These are phyloP conservation scores for Favolaschia claudopus DNA, from an alignment of 768 basidiomycete genomes.

Conservation along the genomic window DNA sequence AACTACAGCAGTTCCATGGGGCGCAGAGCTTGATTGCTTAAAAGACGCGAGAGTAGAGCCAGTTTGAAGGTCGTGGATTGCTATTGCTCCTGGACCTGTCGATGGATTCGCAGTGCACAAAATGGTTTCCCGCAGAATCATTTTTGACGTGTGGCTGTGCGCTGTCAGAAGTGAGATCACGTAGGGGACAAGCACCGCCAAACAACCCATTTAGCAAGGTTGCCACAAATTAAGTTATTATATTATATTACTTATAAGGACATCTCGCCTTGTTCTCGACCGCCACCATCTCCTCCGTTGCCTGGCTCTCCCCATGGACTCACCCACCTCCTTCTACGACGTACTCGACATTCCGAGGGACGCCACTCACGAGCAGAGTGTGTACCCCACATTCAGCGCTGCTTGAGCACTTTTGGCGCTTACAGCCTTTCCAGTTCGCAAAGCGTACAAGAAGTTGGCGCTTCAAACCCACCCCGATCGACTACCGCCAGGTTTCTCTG, in stretches of 20 bases:
- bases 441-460: slow-evolving; percentile 79
- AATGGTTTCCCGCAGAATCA: slow-evolving; percentile 75
- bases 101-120: slow-evolving; percentile 68
- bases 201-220: background rate
- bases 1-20: slow-evolving; percentile 73
- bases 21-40: slow-evolving; percentile 78
- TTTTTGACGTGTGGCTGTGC: slow-evolving; percentile 31
- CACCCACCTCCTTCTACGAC: slow-evolving; percentile 74
- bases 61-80: slow-evolving; percentile 84
- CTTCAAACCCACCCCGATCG: slow-evolving; percentile 81
- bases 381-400: slow-evolving; percentile 34
- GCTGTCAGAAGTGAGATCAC: background rate
- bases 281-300: no score
- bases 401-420: background rate
- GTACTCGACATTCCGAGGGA: slow-evolving; percentile 59
- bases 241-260: no score
- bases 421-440: slow-evolving; percentile 60
- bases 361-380: slow-evolving; percentile 72
- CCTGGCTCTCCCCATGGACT: no score
- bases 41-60: slow-evolving; percentile 82
- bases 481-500: slow-evolving; percentile 60
- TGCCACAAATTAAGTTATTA: no score
- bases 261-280: no score
- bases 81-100: slow-evolving; percentile 67
- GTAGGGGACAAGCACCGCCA: no score